These are phyloP conservation scores for Yarrowia hollandica DNA, from an alignment of 805 yeast genomes.

Conservation along the genomic window DNA sequence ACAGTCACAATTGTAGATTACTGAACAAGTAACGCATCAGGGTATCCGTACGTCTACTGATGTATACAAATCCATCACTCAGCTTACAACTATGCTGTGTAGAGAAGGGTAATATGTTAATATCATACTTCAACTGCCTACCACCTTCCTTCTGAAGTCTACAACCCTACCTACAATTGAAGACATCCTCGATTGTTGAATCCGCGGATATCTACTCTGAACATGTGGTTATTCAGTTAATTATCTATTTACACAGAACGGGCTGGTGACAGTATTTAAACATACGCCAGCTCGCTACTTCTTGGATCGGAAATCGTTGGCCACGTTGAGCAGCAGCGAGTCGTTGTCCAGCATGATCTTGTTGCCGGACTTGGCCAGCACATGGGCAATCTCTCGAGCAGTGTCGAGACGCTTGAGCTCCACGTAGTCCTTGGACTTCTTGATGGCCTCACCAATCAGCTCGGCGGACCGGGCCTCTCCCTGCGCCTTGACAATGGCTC, in stretches of 20 bases:
- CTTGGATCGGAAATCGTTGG: conserved; percentile 64
- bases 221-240: conserved; percentile 19
- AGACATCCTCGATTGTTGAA: too few relatives aligned
- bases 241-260: conserved; percentile 19
- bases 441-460: conserved; percentile 98
- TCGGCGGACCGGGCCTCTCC: conserved; percentile 99
- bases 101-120: too few relatives aligned
- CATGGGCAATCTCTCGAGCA: conserved; percentile 90
- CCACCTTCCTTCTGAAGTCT: too few relatives aligned
- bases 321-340: conserved; percentile 85
- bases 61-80: too few relatives aligned
- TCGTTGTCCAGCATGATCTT: conserved; percentile 87
- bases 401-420: conserved; percentile 96
- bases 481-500: conserved; percentile 92
- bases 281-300: too few relatives aligned
- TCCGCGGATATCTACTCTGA: too few relatives aligned
- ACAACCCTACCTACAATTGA: too few relatives aligned
- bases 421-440: conserved; percentile 92
- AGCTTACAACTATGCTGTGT: too few relatives aligned
- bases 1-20: too few relatives aligned
- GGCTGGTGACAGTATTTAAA: not conserved
- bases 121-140: too few relatives aligned
- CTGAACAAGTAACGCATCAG: too few relatives aligned
- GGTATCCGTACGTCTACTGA: too few relatives aligned
- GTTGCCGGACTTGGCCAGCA: conserved; percentile 85